Percentiles rank a stretch among this genome's conserved stretches.
Evolutionary conservation across 495 filamentous ascomycete species (phyloP).

Genomic region (Aspergillus ostianus): DNA sequence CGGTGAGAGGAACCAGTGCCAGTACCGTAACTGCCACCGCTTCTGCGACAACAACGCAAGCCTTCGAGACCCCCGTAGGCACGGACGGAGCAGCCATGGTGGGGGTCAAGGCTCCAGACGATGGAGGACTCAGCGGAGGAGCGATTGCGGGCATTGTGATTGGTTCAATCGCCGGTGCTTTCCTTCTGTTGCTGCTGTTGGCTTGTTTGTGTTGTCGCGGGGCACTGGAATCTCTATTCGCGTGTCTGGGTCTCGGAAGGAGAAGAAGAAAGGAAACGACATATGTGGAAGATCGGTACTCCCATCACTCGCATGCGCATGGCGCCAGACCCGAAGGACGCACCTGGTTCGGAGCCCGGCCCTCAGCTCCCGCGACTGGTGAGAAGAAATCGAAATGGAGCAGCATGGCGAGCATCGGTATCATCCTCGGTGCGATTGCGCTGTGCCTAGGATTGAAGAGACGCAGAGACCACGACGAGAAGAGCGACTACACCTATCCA

Average conservation of each 20-base stretch:
- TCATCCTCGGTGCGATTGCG: slow-evolving; percentile 63
- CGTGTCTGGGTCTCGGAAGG: slow-evolving; percentile 58
- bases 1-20: slow-evolving; percentile 69
- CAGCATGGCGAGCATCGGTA: slow-evolving; percentile 54
- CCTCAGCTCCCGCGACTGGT: slow-evolving; percentile 42
- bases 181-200: slow-evolving; percentile 70
- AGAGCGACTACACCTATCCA: slow-evolving; percentile 44
- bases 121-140: slow-evolving; percentile 67
- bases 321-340: slow-evolving; percentile 51
- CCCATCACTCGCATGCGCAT: slow-evolving; percentile 44
- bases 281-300: slow-evolving; percentile 70
- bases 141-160: slow-evolving; percentile 96
- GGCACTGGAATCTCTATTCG: slow-evolving; percentile 61
- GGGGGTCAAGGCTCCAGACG: slow-evolving; percentile 39
- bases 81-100: slow-evolving; percentile 49
- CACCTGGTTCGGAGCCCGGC: slow-evolving; percentile 67
- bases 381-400: slow-evolving; percentile 59
- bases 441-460: slow-evolving; percentile 76
- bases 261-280: slow-evolving; percentile 52
- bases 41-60: slow-evolving; percentile 56
- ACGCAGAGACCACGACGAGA: slow-evolving; percentile 46
- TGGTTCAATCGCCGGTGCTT: slow-evolving; percentile 73
- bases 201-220: slow-evolving; percentile 70
- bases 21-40: slow-evolving; percentile 55
- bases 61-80: slow-evolving; percentile 55